Base-by-base conservation (phyloP, 345 rosid species). In the Populus deltoides region DNA sequence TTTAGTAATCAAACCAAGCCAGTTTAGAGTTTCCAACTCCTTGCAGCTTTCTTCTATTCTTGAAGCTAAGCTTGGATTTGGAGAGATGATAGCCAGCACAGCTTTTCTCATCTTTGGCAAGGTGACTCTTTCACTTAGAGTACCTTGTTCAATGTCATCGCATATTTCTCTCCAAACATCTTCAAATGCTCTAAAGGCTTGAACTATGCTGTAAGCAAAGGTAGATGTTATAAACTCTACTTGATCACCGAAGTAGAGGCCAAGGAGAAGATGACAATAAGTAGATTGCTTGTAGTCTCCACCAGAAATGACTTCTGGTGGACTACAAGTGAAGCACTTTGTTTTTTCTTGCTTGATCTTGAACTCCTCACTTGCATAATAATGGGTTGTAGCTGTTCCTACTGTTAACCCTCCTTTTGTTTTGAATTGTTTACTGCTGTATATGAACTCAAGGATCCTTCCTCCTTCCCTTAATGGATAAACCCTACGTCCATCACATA, bases 381-480 rank as follows among this genome's bases (percentile, higher is more conserved):
- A 92, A 66, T 95, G 99, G 25, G 99, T 83, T 62, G 99, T 95
- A 38, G 99, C 99, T 15, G 99, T 95, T 80, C 96, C 99, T 39
- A 78, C 89, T 10, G 85, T 88, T 67, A 92, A 70, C 3, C 93
- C 98, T 68, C 98, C 98, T 74, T 80, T 77, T 27, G 99, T 91
- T 86, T 88, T 90, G 82, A 84, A 92, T 63, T 80, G 90, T 68
- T 92, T 93, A 75, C 99, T 91, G 66, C 97, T 86, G 74, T 95
- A 95, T 74, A 95, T 95, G 45, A 95, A 88, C 78, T 93, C 99
- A n/a, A 95, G 87, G 66, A 90, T 89, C 89, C 87, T 95, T 68
- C 97, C 92, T 72, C 96, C 98, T 88, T 90, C 91, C 75, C 81
- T 87, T 73, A 84, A 86, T 59, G 98, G 97, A 78, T 89, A 95